phyloP scores from a whole-genome alignment of 2,329 filamentous ascomycete species.

The Coniochaeta sp. region DNA sequence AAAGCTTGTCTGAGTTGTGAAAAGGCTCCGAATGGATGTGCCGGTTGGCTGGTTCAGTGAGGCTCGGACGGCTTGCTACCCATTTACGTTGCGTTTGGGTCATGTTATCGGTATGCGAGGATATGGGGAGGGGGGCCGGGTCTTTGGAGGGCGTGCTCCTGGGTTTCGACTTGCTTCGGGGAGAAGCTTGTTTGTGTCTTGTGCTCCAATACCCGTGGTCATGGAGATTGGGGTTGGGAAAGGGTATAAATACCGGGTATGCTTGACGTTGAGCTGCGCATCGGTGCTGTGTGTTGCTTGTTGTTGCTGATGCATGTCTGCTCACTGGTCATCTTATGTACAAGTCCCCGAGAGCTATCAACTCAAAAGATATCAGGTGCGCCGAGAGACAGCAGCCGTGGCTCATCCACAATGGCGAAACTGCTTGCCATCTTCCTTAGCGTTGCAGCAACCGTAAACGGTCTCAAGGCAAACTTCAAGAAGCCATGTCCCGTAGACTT shows the following conservation, averaged over 20 bases:
- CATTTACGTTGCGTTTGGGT: background rate
- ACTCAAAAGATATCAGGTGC: no score
- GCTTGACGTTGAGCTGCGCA: no score
- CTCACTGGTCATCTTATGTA: no score
- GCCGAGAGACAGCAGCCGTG: no score
- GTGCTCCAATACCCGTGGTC: background rate
- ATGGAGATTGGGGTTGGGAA: background rate
- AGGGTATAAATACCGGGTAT: background rate
- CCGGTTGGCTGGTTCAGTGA: background rate
- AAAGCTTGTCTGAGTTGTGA: background rate
- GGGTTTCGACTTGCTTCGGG: background rate
- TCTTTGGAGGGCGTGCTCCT: background rate
- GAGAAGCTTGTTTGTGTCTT: background rate
- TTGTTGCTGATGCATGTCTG: no score
- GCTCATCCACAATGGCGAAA: background rate
- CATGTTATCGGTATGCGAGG: background rate
- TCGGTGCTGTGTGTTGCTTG: no score
- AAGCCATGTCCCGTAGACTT: slow-evolving; percentile 4
- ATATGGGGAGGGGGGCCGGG: background rate
- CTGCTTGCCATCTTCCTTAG: background rate
- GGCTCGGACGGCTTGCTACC: background rate
- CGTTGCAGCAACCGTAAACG: background rate
- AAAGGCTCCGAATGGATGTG: background rate
- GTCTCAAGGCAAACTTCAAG: slow-evolving; percentile 1
- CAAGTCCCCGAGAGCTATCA: no score